Conservation (phyloP, 805 yeast genomes). For the Starmerella powellii region DNA sequence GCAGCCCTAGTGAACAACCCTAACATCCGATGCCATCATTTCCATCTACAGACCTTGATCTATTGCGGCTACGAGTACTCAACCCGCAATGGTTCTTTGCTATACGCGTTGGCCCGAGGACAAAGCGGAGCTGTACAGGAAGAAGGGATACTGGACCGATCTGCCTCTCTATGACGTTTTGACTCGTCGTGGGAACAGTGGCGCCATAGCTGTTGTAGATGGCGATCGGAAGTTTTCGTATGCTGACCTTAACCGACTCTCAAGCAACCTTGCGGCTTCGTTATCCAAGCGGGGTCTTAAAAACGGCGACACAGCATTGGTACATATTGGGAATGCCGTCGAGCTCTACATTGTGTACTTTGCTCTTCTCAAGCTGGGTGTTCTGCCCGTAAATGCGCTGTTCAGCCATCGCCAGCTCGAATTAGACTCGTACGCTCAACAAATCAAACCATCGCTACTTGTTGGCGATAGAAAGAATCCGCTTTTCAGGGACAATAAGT, state of each 20-base stretch:
- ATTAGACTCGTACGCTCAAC: constrained; percentile 9
- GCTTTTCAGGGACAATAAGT: constrained; percentile 8
- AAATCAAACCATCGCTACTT: constrained; percentile 13
- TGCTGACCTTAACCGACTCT: constrained; percentile 1
- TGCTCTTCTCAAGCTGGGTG: constrained; percentile 11
- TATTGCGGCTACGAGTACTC: background rate
- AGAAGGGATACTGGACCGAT: constrained; percentile 14
- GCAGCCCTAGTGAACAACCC: too few relatives aligned
- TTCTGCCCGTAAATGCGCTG: constrained; percentile 13
- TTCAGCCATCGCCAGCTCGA: constrained; percentile 16
- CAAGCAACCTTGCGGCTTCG: constrained; percentile 2
- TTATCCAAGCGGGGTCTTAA: constrained; percentile 7
- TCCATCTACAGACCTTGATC: background rate
- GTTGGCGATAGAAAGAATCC: constrained; percentile 14
- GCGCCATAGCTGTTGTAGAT: constrained; percentile 8
- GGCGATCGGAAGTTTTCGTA: constrained; percentile 6
- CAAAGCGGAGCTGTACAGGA: constrained; percentile 5
- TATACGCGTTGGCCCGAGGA: constrained; percentile 13
- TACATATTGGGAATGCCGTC: constrained; percentile 12
- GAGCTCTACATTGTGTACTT: constrained; percentile 15
- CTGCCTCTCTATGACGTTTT: constrained; percentile 9
- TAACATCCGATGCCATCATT: too few relatives aligned
- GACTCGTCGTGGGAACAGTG: background rate
- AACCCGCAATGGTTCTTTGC: background rate
- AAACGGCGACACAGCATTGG: constrained; percentile 13